Percentiles rank a stretch among this genome's conserved stretches.
phyloP scores from a whole-genome alignment of 306 rosid genomes.

The Adenanthera pavonina region DNA sequence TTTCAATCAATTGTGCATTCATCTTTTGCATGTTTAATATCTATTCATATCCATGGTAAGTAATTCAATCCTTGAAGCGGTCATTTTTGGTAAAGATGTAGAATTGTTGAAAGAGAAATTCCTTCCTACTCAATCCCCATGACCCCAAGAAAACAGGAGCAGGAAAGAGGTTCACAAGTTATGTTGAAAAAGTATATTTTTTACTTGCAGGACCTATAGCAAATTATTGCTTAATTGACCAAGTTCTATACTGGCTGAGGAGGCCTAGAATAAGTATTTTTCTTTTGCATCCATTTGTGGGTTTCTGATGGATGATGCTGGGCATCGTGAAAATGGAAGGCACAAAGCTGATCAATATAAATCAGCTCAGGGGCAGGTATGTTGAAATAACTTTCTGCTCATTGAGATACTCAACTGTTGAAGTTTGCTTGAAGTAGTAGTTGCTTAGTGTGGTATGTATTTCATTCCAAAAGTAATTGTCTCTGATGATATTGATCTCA shows the following conservation, averaged over 20 bases:
- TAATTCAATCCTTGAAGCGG: conserved; percentile 8
- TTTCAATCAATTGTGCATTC: conserved; percentile 10
- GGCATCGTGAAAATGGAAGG: conserved; percentile 92
- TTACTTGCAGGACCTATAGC: conserved; percentile 44
- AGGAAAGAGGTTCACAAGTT: not conserved
- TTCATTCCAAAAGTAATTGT: conserved; percentile 11
- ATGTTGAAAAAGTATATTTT: conserved; percentile 29
- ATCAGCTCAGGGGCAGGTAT: conserved; percentile 94
- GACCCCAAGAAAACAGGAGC: conserved; percentile 12
- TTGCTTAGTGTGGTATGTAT: not conserved
- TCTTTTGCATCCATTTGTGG: conserved; percentile 41
- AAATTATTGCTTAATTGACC: conserved; percentile 35
- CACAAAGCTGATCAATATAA: conserved; percentile 89
- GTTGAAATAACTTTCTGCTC: conserved; percentile 2
- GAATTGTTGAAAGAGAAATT: conserved; percentile 1
- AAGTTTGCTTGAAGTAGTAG: not conserved
- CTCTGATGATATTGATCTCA: not conserved
- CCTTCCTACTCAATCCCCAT: not conserved
- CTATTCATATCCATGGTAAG: conserved; percentile 40
- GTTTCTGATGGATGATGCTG: conserved; percentile 84
- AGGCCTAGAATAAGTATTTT: conserved; percentile 24
- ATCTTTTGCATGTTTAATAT: not conserved
- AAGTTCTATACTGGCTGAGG: conserved; percentile 33
- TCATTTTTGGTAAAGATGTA: conserved; percentile 14
- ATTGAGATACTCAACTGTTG: conserved; percentile 7